Evolutionary conservation across 2,329 filamentous ascomycete genomes (phyloP), one percentile per base, ranked within the genome.

Genomic region (Calonectria hongkongensis): DNA sequence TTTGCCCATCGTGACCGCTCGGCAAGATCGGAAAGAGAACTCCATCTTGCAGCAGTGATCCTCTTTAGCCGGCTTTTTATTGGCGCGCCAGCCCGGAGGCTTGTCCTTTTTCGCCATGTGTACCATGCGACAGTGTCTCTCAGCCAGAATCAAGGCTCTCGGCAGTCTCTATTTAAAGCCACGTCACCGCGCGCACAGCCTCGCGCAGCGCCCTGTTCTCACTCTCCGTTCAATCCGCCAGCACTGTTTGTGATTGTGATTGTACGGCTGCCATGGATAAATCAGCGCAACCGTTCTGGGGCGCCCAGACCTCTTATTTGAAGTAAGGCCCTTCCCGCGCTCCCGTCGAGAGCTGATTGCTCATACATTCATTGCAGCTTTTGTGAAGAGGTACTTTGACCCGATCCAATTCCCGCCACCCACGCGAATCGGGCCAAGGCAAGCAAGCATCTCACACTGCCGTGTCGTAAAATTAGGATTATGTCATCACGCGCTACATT

Each of bases 401-500:
- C 58, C 28, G 39, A 28, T 27, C 48, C 41, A 21, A 50, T 4
- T n/a, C 43, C 33, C 25, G 48, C 66, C 33, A 41, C 3, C 18
- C 56, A 21, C 3, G 43, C 18, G 6, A 18, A 56, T 51, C 33
- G 27, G 47, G 18, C 16, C 60, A 45, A 1, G 12, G 8, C 28
- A 50, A 15, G 8, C 33, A 50, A 15, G 30, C 56, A 54, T 70
- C 74, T 73, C 33, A 64, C 68, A 12, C 15, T 21, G 16, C 47
- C 27, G 15, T 51, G 18, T 41, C 12, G 13, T 16, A 25, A 15
- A n/a, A 56, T 27, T 45, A 82, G 81, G 81, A 83, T 33, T 87
- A 87, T 79, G 80, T 84, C 10, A 76, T 87, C 15, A 87, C 85
- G 10, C 78, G 83, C 25, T 87, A 85, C 39, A 78, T 87, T 25